Base-by-base conservation (phyloP, 768 basidiomycete species). In the Hygrocybe punicea region DNA sequence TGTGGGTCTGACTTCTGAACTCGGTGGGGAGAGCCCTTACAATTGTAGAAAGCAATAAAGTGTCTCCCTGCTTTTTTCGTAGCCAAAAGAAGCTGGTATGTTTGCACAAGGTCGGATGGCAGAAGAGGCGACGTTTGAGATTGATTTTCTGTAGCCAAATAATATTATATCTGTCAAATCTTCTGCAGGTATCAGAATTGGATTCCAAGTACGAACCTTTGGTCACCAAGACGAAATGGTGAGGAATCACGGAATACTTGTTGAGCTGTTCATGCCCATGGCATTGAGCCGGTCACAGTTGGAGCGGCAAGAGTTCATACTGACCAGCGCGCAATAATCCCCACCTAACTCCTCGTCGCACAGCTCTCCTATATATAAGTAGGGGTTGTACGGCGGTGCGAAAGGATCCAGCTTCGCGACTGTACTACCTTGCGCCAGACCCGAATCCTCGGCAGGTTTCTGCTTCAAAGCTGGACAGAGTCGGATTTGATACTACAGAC, bases 21-120 rank as follows among this genome's bases (percentile, higher is more conserved):
- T n/a, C 33, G 8, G 35, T 35, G 47, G 16, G 21, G 45, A 37
- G 21, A 53, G 60, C 25, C 69, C 81, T 66, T 69, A 84, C 94
- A 96, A 61, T 98, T 98, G 71, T 93, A 97, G 73, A 97, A 97
- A 1, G 89, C 90, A 55, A 97, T 82, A 55, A 86, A 77, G 34
- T 73, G 77, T 58, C 76, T 79, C 13, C 84, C 83, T 0, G 75
- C 76, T 63, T 82, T 81, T 40, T 78, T 78, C 44, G 85, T 91
- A 3, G 91, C 87, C 1, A 79, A 69, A 2, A 98, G 75, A 25
- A 96, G 74, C n/a, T 76, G 68, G 71, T 93, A 94, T 4, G 85
- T 78, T 56, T 88, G 84, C 3, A 88, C 82, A 10, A 97, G 80
- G 66, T 97, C 92, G 14, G 81, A 67, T 0, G 94, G 94, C 58